These are phyloP conservation scores for Salix caprea DNA, from an alignment of 345 rosid genomes.

Conservation along the genomic window DNA sequence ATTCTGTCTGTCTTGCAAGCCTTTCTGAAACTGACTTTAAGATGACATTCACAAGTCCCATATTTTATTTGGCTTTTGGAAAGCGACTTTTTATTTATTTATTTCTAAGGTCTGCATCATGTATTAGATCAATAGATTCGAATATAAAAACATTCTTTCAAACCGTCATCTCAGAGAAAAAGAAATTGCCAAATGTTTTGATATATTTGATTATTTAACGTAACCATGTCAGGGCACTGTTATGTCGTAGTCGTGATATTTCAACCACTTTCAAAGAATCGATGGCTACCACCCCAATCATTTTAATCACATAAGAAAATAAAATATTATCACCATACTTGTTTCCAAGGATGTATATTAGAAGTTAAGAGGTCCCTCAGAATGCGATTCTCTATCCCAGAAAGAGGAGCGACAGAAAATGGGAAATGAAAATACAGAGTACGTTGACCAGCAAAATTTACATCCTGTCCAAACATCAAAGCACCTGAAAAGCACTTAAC, in stretches of 20 bases:
- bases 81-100: too few relatives aligned
- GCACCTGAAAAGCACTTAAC: neutral
- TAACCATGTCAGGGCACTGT: neutral
- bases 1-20: neutral
- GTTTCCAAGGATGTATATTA: neutral
- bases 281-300: neutral
- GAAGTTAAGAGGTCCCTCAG: neutral
- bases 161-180: neutral
- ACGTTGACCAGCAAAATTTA: neutral
- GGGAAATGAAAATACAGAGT: neutral
- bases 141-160: neutral
- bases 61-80: too few relatives aligned
- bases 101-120: too few relatives aligned
- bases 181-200: neutral
- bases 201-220: neutral
- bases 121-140: too few relatives aligned
- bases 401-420: neutral
- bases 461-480: neutral
- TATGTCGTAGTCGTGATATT: neutral
- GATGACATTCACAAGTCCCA: too few relatives aligned
- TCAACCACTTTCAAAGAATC: neutral
- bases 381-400: neutral
- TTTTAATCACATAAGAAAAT: too few relatives aligned
- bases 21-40: too few relatives aligned
- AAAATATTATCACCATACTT: neutral